Evolutionary conservation across 805 yeast genomes (phyloP).

Genomic region (Candida qinlingensis): DNA sequence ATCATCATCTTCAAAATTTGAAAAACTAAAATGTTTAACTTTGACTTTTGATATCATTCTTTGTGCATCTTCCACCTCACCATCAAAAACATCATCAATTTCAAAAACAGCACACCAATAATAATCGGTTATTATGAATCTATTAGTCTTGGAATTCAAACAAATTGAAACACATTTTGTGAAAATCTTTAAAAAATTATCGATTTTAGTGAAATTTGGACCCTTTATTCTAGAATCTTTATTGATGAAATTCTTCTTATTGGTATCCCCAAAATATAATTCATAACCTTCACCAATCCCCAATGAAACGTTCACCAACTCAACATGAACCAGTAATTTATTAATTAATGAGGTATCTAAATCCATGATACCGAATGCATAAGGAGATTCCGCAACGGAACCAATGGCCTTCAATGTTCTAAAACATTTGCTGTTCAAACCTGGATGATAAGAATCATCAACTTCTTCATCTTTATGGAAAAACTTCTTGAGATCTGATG

Average conservation of each 20-base stretch:
- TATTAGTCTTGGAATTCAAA: conserved; percentile 21
- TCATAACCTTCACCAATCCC: conserved; percentile 27
- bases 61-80: conserved; percentile 21
- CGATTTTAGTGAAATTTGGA: conserved; percentile 18
- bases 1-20: conserved; percentile 18
- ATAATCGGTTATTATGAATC: conserved; percentile 24
- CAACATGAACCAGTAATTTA: conserved; percentile 21
- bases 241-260: conserved; percentile 10
- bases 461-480: conserved; percentile 10
- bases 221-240: conserved; percentile 12
- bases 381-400: conserved; percentile 18
- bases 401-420: conserved; percentile 23
- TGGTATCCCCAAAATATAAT: conserved; percentile 15
- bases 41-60: conserved; percentile 21
- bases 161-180: conserved; percentile 25
- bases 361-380: conserved; percentile 21
- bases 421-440: conserved; percentile 5
- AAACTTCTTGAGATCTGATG: conserved; percentile 8
- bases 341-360: conserved; percentile 15
- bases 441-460: conserved; percentile 14
- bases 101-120: conserved; percentile 25
- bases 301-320: conserved; percentile 16
- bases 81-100: conserved; percentile 22
- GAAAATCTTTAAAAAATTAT: conserved; percentile 23
- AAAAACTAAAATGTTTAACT: conserved; percentile 20